A percentile compares a stretch with the other conserved stretches of the same genome.
Evolutionary conservation across 2,329 filamentous ascomycete species (phyloP).

Genomic region (Gaeumannomyces tritici): DNA sequence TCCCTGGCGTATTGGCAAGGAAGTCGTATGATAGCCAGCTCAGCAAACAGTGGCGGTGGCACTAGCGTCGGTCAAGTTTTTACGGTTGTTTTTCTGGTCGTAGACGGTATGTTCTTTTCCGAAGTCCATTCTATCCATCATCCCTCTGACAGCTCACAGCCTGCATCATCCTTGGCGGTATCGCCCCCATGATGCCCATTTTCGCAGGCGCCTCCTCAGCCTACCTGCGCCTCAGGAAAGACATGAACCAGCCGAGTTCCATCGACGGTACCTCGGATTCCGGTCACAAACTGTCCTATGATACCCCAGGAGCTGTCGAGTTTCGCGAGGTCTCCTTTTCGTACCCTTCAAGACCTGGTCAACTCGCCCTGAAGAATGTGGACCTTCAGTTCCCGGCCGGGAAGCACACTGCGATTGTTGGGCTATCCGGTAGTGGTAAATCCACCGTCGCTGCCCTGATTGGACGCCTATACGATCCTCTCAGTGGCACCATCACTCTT

Average conservation of each 20-base stretch:
- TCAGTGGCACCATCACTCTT: slow-evolving; percentile 25
- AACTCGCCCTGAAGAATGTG: slow-evolving; percentile 30
- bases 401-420: slow-evolving; percentile 44
- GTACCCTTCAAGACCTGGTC: slow-evolving; percentile 32
- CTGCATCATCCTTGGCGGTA: slow-evolving; percentile 51
- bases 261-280: slow-evolving; percentile 32
- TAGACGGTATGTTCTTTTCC: slow-evolving; percentile 26
- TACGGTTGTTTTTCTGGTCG: slow-evolving; percentile 42
- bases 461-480: slow-evolving; percentile 35
- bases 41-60: slow-evolving; percentile 16
- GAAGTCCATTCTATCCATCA: neutral
- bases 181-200: slow-evolving; percentile 53
- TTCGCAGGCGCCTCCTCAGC: slow-evolving; percentile 48
- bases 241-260: slow-evolving; percentile 40
- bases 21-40: slow-evolving; percentile 35
- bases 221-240: slow-evolving; percentile 46
- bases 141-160: slow-evolving; percentile 19
- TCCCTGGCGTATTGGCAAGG: slow-evolving; percentile 61
- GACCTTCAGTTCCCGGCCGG: slow-evolving; percentile 27
- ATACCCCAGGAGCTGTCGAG: slow-evolving; percentile 34
- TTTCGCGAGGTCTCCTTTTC: slow-evolving; percentile 33
- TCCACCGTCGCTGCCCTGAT: slow-evolving; percentile 37
- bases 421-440: slow-evolving; percentile 43
- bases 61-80: slow-evolving; percentile 27
- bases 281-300: slow-evolving; percentile 32